Base-by-base conservation (phyloP, 192 early-diverging fungal genomes). In the Oehlia diaphana region DNA sequence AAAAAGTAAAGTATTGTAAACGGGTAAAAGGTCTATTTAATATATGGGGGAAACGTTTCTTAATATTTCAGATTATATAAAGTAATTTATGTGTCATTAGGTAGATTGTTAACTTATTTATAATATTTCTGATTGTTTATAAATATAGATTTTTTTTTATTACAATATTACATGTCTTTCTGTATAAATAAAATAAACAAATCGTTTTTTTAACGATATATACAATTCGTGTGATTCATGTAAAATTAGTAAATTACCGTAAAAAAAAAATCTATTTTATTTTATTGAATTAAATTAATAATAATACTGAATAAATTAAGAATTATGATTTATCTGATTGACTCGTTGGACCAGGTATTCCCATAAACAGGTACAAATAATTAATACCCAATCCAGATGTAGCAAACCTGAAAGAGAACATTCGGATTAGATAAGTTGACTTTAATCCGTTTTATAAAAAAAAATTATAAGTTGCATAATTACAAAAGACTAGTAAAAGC, bases 341-440 rank as follows among this genome's bases (percentile, higher is more conserved):
- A 58, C 19, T 58, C 12, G 7, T 21, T 21, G 53, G 53, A 58
- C 4, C 53, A 4, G 37, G 68, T 37, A 70, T 70, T 70, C 68
- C 42, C 6, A 70, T 42, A 72, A 72, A 72, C 3, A 72, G 13
- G 47, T 53, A 72, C 47, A 72, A 58, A 53, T 72, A 72, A 33
- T 72, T 72, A 28, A 53, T 47, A 26, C 12, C 21, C 14, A 72
- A 14, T 50, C 71, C 71, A 14, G 71, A 72, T 5, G 28, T 16
- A 7, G 71, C 23, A 72, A 72, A 72, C 21, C 71, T 72, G 39
- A 21, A 39, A 31, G 47, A 26, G 9, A 28, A 39, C 7, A 50
- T 44, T 39, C 9, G 21, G 1, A 19, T 49, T 72, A n/a, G n/a
- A 49, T 44, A 19, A 9, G 28, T 9, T 28, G 7, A 28, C 19